Evolutionary conservation across 352 stramenopile genomes (phyloP), one percentile per base, ranked within the genome.

Genomic region (Globisporangium sylvaticum): DNA sequence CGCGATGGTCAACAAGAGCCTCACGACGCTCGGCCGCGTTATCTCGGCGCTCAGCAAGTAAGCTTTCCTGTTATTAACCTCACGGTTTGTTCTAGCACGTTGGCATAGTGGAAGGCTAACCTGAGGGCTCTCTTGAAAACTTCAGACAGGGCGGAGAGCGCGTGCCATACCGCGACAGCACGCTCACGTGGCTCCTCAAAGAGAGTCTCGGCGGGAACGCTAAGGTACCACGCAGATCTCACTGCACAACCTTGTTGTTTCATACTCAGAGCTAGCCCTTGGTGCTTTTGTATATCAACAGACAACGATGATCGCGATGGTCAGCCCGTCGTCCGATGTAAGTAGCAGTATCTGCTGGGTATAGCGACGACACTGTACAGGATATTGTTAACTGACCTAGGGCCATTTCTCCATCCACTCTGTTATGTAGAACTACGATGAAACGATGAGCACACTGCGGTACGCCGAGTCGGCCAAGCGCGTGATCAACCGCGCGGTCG

Each of bases 1-100:
- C 14, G 86, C 88, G 7, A 97, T 94, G 86, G 97, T 97, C 72
- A 97, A 97, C 78, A 93, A 95, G 66, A 97, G 88, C 24, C 79
- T 97, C 53, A 94, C 88, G 29, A 97, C 89, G 6, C 84, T 97
- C 4, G 91, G 91, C 12, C 77, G 89, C 12, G 90, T 97, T 48
- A 97, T 97, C 54, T 92, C 85, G 18, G 81, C 87, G 31, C 72
- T 95, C 14, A 92, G 82, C 80, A 92, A 90, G 81, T 83, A 69
- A 44, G 62, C 50, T 31, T 29, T 22, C 46, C 20, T 54, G n/a
- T 3, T 32, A 32, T 32, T 7, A 5, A 32, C 29, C n/a, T n/a
- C 29, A 32, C 8, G 29, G 29, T 32, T 32, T 32, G 8, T 37
- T 37, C 31, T 37, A 9, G 31, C 31, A 12, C 10, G 7, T 37